phyloP scores from a whole-genome alignment of 2,329 filamentous ascomycete species.

The Pseudogymnoascus sp. region DNA sequence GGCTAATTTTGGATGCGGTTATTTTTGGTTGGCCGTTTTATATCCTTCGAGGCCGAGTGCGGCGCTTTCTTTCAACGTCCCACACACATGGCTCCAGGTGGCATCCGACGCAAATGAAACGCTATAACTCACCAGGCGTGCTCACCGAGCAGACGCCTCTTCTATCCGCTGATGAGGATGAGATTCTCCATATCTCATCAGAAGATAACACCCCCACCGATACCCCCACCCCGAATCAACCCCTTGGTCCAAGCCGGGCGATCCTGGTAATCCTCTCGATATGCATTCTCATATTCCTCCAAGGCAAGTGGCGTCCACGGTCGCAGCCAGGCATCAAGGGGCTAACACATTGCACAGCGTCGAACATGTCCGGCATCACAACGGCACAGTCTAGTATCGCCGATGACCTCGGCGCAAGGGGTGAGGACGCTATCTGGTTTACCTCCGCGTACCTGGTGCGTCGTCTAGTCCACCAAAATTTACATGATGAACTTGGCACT shows the following conservation, averaged over 20 bases:
- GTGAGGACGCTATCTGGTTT: slow-evolving; percentile 64
- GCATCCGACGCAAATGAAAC: neutral
- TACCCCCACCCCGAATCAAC: slow-evolving; percentile 16
- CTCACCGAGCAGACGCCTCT: neutral
- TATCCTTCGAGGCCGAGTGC: neutral
- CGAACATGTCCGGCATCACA: slow-evolving; percentile 73
- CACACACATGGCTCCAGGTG: neutral
- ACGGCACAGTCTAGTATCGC: slow-evolving; percentile 74
- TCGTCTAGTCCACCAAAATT: neutral
- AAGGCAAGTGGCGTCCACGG: slow-evolving; percentile 35
- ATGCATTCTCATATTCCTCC: slow-evolving; percentile 51
- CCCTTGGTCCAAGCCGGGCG: slow-evolving; percentile 27
- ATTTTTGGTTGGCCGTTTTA: neutral
- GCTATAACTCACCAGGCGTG: too few relatives aligned
- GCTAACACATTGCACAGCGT: slow-evolving; percentile 18
- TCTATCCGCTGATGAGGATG: neutral
- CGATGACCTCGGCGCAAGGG: slow-evolving; percentile 64
- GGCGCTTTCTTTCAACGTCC: neutral
- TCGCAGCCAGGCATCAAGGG: neutral
- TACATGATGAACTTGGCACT: neutral
- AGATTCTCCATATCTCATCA: neutral
- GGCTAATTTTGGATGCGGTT: neutral
- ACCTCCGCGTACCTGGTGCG: slow-evolving; percentile 62
- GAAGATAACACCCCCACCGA: neutral
- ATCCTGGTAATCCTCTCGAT: slow-evolving; percentile 44